Base-by-base conservation (phyloP, 2,329 filamentous ascomycete genomes). In the Colletotrichum noveboracense region DNA sequence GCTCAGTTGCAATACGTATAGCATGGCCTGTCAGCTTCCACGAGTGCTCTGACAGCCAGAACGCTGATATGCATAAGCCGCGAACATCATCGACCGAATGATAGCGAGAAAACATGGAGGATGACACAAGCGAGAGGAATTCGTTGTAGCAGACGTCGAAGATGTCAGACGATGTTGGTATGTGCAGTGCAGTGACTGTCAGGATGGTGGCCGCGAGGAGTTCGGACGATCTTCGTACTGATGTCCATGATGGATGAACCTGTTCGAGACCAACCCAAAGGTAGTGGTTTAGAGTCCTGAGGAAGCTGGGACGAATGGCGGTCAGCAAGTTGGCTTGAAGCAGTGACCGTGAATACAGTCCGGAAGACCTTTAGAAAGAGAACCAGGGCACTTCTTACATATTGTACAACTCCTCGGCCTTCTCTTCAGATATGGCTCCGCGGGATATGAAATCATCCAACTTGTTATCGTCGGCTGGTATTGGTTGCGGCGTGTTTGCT, bases 21-120 rank as follows among this genome's bases (percentile, higher is more conserved):
- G 89, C 89, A 77, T 90, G 88, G 2, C 91, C 91, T 1, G 89
- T 91, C 2, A 93, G 84, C 74, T 91, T 92, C 90, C 91, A 91
- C 6, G 89, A 90, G 6, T 91, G 83, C 16, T 93, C 91, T 3
- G 90, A 89, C 3, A 93, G 84, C 91, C 91, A 93, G 78, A 93
- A 93, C 1, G 91, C 90, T 3, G 89, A 91, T 30, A 93, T 89
- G 74, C 90, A 92, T 9, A 93, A 86, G 2, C 88, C 91, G 5
- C 91, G 88, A 24, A 93, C 87, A 74, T 90, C 89, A 72, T 93
- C 91, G n/a, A 91, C 82, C 34, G 87, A 89, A 71, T 92, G 89
- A 30, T 90, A 88, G 32, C 90, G 86, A n/a, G 90, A 89, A 77
- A 93, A 89, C 81, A 91, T 90, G 61, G 89, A 90, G 14, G 84